Evolutionary conservation across 73 alveolate genomes (phyloP).

Genomic region (Paramecium octaurelia): DNA sequence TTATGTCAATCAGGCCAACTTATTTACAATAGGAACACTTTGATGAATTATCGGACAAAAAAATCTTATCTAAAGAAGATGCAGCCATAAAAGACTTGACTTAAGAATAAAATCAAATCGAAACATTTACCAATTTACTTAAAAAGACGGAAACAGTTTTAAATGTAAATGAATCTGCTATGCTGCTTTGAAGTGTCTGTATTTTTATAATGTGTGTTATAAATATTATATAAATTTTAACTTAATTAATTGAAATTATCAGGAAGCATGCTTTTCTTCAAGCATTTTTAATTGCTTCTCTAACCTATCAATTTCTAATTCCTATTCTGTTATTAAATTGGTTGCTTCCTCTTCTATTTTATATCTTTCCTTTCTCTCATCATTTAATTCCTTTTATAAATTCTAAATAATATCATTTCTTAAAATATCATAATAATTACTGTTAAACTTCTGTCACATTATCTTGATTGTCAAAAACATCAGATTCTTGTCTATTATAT

Average conservation of each 20-base stretch:
- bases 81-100: neutral
- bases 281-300: neutral
- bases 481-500: neutral
- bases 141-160: neutral
- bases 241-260: neutral
- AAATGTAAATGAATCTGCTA: neutral
- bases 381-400: slow-evolving; percentile 22
- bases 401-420: neutral
- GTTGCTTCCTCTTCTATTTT: slow-evolving; percentile 48
- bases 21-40: neutral
- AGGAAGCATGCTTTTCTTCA: neutral
- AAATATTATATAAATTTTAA: neutral
- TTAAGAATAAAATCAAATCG: neutral
- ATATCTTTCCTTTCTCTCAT: slow-evolving; percentile 25
- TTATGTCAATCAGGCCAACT: slow-evolving; percentile 40
- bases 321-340: neutral
- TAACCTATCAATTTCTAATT: slow-evolving; percentile 12
- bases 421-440: neutral
- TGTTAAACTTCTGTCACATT: neutral
- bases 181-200: neutral
- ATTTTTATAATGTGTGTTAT: neutral
- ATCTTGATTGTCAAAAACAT: neutral
- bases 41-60: slow-evolving; percentile 20
- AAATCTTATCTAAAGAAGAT: neutral
- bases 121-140: neutral